Evolutionary conservation across 1,284 basidiomycete genomes (phyloP).

Genomic region (Cystobasidiaceae sp.): DNA sequence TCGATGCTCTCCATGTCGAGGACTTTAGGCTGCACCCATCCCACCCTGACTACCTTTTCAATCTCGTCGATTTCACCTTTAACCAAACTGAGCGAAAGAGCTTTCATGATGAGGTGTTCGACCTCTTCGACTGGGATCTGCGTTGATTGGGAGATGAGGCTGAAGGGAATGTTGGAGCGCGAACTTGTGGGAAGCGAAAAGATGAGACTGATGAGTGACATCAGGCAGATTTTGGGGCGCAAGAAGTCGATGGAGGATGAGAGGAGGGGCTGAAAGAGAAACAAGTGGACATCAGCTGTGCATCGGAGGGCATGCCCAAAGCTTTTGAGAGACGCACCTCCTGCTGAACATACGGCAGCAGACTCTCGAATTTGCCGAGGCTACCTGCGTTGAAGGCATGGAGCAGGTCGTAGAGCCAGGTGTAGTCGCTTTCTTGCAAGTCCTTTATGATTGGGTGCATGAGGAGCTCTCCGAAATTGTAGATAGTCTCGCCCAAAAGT

Average conservation of each 20-base stretch:
- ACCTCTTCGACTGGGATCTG: constrained; percentile 85
- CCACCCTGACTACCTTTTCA: constrained; percentile 74
- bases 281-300: too few species aligned
- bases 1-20: constrained; percentile 81
- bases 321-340: constrained; percentile 58
- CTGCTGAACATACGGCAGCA: constrained; percentile 75
- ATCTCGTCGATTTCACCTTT: constrained; percentile 89
- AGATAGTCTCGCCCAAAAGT: constrained; percentile 89
- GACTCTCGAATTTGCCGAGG: constrained; percentile 89
- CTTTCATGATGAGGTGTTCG: constrained; percentile 98
- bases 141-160: constrained; percentile 88
- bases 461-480: constrained; percentile 98
- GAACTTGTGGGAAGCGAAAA: constrained; percentile 74
- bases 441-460: constrained; percentile 93
- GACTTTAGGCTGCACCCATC: constrained; percentile 97
- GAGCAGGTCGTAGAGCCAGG: constrained; percentile 87
- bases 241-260: constrained; percentile 85
- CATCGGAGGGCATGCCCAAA: background rate
- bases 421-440: constrained; percentile 71
- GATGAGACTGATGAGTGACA: constrained; percentile 96
- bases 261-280: constrained; percentile 65
- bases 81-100: constrained; percentile 88
- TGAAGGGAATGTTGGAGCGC: constrained; percentile 74
- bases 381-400: constrained; percentile 96
- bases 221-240: constrained; percentile 97